These are phyloP conservation scores for Populus deltoides DNA, from an alignment of 345 rosid genomes.

Conservation along the genomic window DNA sequence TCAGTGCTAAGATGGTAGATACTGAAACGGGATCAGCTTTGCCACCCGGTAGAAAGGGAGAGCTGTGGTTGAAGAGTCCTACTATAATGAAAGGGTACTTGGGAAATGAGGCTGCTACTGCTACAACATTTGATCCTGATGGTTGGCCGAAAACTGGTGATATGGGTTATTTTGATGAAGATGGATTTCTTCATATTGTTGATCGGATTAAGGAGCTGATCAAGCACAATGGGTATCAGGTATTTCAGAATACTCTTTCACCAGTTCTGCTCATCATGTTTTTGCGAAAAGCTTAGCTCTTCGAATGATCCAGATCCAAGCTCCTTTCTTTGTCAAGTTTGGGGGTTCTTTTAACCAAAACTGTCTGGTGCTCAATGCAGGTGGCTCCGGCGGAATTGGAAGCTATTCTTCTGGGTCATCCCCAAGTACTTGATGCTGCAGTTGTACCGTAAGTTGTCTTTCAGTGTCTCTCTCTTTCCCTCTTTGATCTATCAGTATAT, in stretches of 20 bases:
- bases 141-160: slow-evolving; percentile 72
- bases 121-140: slow-evolving; percentile 36
- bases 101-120: slow-evolving; percentile 47
- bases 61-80: slow-evolving; percentile 53
- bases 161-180: slow-evolving; percentile 52
- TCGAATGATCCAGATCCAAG: not conserved
- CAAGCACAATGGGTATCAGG: slow-evolving; percentile 71
- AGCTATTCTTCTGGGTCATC: slow-evolving; percentile 54
- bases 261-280: not conserved
- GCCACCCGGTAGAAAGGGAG: slow-evolving; percentile 43
- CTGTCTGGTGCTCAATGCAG: slow-evolving; percentile 20
- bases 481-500: not conserved
- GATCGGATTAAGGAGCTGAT: slow-evolving; percentile 71
- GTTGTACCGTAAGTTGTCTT: slow-evolving; percentile 49
- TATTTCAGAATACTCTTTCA: not conserved
- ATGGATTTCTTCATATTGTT: slow-evolving; percentile 50
- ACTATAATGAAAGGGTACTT: slow-evolving; percentile 52
- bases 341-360: not conserved
- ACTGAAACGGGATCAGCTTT: slow-evolving; percentile 35
- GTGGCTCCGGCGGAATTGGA: slow-evolving; percentile 72
- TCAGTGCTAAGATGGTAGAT: slow-evolving; percentile 46
- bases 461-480: not conserved
- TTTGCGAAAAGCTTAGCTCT: not conserved
- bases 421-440: slow-evolving; percentile 50
- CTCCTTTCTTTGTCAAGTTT: not conserved